phyloP scores from a whole-genome alignment of 306 rosid genomes.

The Glycine tomentella region DNA sequence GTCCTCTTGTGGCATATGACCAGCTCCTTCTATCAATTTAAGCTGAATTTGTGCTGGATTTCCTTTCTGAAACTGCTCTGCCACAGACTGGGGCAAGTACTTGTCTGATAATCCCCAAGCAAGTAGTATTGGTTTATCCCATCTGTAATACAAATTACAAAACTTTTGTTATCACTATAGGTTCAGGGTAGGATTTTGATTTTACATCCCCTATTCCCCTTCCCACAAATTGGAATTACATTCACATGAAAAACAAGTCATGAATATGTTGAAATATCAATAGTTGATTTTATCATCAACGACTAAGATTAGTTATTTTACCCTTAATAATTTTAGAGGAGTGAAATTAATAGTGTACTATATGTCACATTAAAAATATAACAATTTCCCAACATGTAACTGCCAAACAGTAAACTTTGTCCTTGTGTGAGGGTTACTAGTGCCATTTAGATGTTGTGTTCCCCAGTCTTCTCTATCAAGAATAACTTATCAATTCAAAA shows the following conservation, averaged over 20 bases:
- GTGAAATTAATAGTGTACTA: not conserved
- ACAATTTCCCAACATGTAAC: conserved; percentile 3
- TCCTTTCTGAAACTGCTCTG: conserved; percentile 82
- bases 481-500: conserved; percentile 8
- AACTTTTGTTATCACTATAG: conserved; percentile 15
- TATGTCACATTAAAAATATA: not conserved
- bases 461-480: not conserved
- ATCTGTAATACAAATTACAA: conserved; percentile 62
- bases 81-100: conserved; percentile 78
- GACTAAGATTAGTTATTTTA: not conserved
- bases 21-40: conserved; percentile 90
- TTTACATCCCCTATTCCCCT: not conserved
- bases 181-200: not conserved
- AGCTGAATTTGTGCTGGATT: conserved; percentile 67
- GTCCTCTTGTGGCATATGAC: conserved; percentile 98
- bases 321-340: not conserved
- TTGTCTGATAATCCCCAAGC: conserved; percentile 96
- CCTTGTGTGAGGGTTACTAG: not conserved
- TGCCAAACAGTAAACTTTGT: not conserved
- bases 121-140: conserved; percentile 81
- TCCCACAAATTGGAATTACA: not conserved
- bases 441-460: not conserved
- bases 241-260: not conserved
- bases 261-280: not conserved
- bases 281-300: not conserved